A percentile compares a stretch with the other conserved stretches of the same genome.
Evolutionary conservation across 805 yeast species (phyloP).

Genomic region (Lipomyces starkeyi): DNA sequence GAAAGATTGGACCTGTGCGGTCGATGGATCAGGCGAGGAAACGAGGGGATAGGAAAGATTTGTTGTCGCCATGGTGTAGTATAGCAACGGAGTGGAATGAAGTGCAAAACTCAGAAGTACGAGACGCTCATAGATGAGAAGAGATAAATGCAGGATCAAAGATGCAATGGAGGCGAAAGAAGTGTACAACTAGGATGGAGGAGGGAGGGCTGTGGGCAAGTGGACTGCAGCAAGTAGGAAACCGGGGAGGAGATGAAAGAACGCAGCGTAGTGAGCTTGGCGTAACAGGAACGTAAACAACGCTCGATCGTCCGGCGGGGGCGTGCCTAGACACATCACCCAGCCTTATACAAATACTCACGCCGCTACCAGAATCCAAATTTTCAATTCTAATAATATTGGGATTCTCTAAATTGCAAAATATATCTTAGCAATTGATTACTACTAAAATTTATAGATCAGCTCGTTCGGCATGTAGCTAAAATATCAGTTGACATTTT

Average conservation of each 20-base stretch:
- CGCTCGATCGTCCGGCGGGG: background rate
- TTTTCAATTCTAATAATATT: too few relatives aligned
- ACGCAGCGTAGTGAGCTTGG: background rate
- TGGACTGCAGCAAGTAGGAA: background rate
- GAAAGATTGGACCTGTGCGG: background rate
- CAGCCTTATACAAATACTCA: background rate
- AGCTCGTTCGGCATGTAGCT: too few relatives aligned
- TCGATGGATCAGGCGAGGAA: constrained; percentile 22
- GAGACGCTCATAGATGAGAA: constrained; percentile 8
- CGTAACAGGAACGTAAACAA: background rate
- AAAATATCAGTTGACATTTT: too few relatives aligned
- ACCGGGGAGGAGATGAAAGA: background rate
- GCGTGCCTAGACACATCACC: background rate
- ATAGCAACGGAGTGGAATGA: background rate
- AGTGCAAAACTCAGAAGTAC: background rate
- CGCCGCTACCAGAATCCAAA: background rate
- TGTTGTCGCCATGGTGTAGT: constrained; percentile 1
- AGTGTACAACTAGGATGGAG: background rate
- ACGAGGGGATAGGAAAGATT: constrained; percentile 12
- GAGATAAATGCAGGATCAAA: background rate
- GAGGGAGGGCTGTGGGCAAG: background rate
- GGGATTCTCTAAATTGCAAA: too few relatives aligned
- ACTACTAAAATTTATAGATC: too few relatives aligned
- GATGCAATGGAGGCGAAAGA: constrained; percentile 2
- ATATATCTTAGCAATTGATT: too few relatives aligned